Conservation (phyloP, 192 early-diverging fungal genomes). For the Tieghemiomyces parasiticus region DNA sequence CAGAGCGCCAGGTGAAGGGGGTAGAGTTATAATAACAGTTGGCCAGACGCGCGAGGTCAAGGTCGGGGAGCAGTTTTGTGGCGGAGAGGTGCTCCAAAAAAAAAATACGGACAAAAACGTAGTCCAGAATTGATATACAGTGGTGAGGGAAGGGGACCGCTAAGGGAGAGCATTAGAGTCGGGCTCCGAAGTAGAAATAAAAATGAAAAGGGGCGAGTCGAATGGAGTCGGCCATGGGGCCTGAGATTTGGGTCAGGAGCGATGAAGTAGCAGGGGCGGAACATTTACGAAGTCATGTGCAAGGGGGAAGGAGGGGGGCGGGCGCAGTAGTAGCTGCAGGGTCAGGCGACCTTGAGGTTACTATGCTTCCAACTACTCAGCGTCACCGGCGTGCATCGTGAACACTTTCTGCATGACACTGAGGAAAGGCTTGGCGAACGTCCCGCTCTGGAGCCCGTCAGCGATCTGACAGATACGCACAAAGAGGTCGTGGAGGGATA, state of each 20-base stretch:
- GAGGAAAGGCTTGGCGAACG: slow-evolving; percentile 36
- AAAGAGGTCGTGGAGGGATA: slow-evolving; percentile 21
- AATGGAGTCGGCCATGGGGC: not conserved
- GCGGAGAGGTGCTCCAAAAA: no score
- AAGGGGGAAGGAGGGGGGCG: slow-evolving; percentile 3
- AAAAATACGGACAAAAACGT: no score
- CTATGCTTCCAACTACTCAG: not conserved
- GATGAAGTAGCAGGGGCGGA: not conserved
- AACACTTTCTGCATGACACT: slow-evolving; percentile 39
- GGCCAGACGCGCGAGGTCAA: no score
- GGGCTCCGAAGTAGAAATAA: no score
- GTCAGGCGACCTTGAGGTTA: not conserved
- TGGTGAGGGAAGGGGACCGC: no score
- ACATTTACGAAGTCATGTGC: not conserved
- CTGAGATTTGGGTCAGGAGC: not conserved
- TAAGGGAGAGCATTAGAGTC: no score
- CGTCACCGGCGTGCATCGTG: slow-evolving; percentile 26
- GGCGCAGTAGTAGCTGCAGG: not conserved
- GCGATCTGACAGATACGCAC: slow-evolving; percentile 34
- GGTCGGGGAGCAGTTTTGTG: no score
- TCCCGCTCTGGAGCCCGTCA: slow-evolving; percentile 38
- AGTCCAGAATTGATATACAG: no score
- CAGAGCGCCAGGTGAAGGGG: no score
- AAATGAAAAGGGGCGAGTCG: slow-evolving; percentile 2
- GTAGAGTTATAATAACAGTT: no score